These are phyloP conservation scores for Candida sakaeoensis DNA, from an alignment of 805 yeast genomes.

Conservation along the genomic window DNA sequence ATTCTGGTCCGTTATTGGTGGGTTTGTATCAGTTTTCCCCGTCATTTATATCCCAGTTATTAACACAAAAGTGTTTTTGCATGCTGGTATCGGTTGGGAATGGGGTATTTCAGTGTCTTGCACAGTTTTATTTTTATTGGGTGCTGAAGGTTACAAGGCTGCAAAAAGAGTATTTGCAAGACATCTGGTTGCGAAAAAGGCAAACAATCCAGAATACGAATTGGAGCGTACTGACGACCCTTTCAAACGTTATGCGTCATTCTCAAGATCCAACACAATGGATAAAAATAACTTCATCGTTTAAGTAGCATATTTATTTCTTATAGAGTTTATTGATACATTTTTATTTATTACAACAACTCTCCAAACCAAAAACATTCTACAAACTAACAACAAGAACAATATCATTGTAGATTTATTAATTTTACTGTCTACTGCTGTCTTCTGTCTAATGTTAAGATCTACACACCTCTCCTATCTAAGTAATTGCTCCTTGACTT, in stretches of 20 bases:
- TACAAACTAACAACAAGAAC: no score
- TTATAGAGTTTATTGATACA: constrained; percentile 2
- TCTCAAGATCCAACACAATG: constrained; percentile 35
- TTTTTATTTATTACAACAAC: no score
- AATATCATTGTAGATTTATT: neutral
- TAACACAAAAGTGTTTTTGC: constrained; percentile 36
- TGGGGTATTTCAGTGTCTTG: constrained; percentile 37
- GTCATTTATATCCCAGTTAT: constrained; percentile 40
- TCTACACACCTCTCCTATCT: constrained; percentile 5
- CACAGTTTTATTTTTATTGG: constrained; percentile 25
- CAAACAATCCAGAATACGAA: constrained; percentile 32
- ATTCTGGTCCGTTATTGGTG: constrained; percentile 36
- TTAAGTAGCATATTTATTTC: constrained; percentile 3
- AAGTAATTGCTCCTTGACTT: constrained; percentile 42
- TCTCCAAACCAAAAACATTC: no score
- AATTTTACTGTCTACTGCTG: no score
- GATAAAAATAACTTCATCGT: constrained; percentile 14
- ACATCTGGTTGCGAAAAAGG: constrained; percentile 12
- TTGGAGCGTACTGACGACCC: constrained; percentile 45
- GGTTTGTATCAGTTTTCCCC: constrained; percentile 35
- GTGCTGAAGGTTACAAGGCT: constrained; percentile 40
- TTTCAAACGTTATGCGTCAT: constrained; percentile 37
- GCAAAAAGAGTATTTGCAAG: constrained; percentile 31
- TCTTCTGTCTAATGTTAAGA: neutral
- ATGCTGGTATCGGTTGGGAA: constrained; percentile 35